A percentile compares a stretch with the other conserved stretches of the same genome.
Conservation (phyloP, 495 filamentous ascomycete genomes). For the Hypomontagnella monticulosa region DNA sequence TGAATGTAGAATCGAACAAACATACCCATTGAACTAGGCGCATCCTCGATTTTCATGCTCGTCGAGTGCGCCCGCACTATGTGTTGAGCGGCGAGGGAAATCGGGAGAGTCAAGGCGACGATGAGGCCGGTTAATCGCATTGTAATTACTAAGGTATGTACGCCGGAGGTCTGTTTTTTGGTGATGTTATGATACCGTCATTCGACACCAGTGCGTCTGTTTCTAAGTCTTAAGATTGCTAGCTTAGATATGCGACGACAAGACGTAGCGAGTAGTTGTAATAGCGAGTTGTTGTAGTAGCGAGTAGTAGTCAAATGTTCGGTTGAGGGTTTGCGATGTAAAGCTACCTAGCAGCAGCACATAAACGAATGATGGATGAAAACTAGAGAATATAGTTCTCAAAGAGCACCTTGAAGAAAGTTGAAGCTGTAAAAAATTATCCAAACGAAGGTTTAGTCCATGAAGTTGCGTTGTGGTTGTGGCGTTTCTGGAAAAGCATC, state of each 20-base stretch:
- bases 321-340: constrained; percentile 7
- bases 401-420: too few species aligned
- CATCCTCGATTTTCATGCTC: constrained; percentile 34
- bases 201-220: constrained; percentile 16
- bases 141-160: constrained; percentile 7
- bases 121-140: constrained; percentile 28
- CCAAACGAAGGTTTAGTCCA: constrained; percentile 13
- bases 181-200: constrained; percentile 17
- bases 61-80: constrained; percentile 20
- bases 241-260: constrained; percentile 6
- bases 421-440: constrained; percentile 13
- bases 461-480: not conserved
- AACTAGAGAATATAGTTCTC: not conserved
- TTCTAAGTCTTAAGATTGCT: not conserved
- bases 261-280: not conserved
- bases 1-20: not conserved
- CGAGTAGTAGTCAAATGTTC: too few species aligned
- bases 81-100: constrained; percentile 19
- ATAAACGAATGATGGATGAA: constrained; percentile 2
- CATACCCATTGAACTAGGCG: constrained; percentile 29
- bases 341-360: constrained; percentile 34
- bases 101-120: constrained; percentile 13
- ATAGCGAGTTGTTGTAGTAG: too few species aligned
- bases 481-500: constrained; percentile 6
- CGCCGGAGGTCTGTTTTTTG: not conserved